phyloP scores from a whole-genome alignment of 2,329 filamentous ascomycete species.

The Proliferodiscus dingleyae region DNA sequence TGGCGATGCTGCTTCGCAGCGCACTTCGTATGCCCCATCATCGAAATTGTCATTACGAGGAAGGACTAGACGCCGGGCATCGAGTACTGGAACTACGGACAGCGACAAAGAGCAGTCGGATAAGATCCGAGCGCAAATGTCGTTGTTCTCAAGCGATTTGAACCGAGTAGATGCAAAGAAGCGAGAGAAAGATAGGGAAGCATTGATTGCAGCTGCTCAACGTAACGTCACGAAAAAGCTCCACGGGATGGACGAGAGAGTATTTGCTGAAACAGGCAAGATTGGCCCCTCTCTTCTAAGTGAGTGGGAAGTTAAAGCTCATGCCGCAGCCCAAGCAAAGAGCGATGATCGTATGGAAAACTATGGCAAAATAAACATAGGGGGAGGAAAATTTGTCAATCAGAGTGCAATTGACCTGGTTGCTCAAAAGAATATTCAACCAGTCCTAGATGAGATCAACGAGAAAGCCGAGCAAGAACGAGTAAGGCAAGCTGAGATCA shows the following conservation, averaged over 20 bases:
- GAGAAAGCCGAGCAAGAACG: constrained; percentile 69
- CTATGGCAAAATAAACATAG: constrained; percentile 62
- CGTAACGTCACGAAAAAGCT: constrained; percentile 79
- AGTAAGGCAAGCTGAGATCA: constrained; percentile 58
- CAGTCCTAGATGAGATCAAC: constrained; percentile 78
- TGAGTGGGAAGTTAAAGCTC: constrained; percentile 76
- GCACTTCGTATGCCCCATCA: constrained; percentile 30
- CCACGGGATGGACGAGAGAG: constrained; percentile 74
- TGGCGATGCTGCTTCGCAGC: not conserved
- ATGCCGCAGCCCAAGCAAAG: constrained; percentile 61
- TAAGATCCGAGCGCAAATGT: constrained; percentile 74
- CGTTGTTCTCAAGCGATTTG: constrained; percentile 64
- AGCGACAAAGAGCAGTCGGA: constrained; percentile 58
- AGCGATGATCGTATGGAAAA: constrained; percentile 55
- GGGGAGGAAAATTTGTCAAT: constrained; percentile 75
- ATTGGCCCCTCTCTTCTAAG: constrained; percentile 62
- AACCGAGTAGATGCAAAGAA: constrained; percentile 69
- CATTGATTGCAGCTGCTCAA: constrained; percentile 72
- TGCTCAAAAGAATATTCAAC: constrained; percentile 71
- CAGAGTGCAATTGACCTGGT: constrained; percentile 74
- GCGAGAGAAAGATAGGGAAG: constrained; percentile 67
- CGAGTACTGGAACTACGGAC: constrained; percentile 55
- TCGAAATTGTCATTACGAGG: constrained; percentile 48
- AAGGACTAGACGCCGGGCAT: constrained; percentile 57
- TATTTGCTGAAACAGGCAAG: constrained; percentile 72